phyloP scores from a whole-genome alignment of 2,329 filamentous ascomycete species.

The Clonostachys rosea region DNA sequence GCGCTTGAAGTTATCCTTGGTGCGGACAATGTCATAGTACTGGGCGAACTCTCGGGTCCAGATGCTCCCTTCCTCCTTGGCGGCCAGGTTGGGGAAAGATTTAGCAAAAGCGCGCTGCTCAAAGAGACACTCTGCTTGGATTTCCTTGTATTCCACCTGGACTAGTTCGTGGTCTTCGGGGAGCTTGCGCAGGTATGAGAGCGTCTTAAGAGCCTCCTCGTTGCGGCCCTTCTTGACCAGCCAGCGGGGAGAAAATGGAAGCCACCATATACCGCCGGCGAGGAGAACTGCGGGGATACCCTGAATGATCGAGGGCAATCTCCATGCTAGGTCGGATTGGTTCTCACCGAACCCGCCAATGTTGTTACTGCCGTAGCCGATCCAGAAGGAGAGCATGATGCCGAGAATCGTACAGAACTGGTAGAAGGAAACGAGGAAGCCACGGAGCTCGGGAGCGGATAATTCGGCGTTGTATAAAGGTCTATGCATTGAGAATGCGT shows the following conservation, averaged over 20 bases:
- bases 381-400: conserved; percentile 55
- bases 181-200: conserved; percentile 34
- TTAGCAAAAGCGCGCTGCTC: conserved; percentile 1
- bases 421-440: conserved; percentile 28
- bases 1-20: conserved; percentile 52
- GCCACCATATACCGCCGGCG: conserved; percentile 47
- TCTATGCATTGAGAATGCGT: neutral
- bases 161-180: conserved; percentile 9
- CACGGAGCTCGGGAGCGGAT: conserved; percentile 40
- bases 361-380: conserved; percentile 53
- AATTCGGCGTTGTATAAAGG: conserved; percentile 40
- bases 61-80: conserved; percentile 32
- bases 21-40: conserved; percentile 40
- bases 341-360: conserved; percentile 29
- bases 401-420: conserved; percentile 28
- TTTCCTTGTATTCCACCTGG: conserved; percentile 9
- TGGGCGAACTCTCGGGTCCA: conserved; percentile 40
- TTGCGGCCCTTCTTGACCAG: conserved; percentile 38
- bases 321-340: conserved; percentile 36
- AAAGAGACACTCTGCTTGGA: conserved; percentile 8
- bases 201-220: conserved; percentile 43
- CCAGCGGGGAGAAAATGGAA: conserved; percentile 50
- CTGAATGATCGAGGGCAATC: conserved; percentile 42
- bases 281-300: conserved; percentile 17
- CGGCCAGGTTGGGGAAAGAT: conserved; percentile 16